Conservation (phyloP, 345 rosid species). For the Populus simonii region DNA sequence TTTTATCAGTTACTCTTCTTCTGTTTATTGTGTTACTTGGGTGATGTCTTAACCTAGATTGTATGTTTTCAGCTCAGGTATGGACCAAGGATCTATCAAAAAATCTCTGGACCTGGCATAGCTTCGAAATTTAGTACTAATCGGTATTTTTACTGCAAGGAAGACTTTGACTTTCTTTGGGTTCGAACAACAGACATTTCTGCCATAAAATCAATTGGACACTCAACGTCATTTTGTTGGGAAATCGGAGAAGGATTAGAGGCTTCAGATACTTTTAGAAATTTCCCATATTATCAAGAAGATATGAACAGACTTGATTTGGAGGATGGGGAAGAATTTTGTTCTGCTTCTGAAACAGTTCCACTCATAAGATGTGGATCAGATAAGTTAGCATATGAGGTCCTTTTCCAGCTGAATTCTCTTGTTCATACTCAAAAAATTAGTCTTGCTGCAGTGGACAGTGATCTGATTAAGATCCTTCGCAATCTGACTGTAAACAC, state of each 20-base stretch:
- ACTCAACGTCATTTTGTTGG: conserved; percentile 63
- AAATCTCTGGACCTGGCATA: conserved; percentile 57
- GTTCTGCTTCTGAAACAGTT: conserved; percentile 48
- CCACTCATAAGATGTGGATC: conserved; percentile 52
- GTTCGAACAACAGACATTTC: conserved; percentile 83
- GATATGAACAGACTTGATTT: conserved; percentile 30
- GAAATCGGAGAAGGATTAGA: conserved; percentile 40
- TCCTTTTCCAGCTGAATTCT: conserved; percentile 74
- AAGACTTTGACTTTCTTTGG: conserved; percentile 79
- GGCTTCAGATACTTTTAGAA: conserved; percentile 39
- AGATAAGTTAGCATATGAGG: conserved; percentile 56
- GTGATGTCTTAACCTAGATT: conserved; percentile 3
- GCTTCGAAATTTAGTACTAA: conserved; percentile 50
- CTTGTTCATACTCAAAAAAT: conserved; percentile 77
- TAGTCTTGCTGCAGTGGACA: conserved; percentile 53
- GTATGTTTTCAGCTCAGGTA: conserved; percentile 51
- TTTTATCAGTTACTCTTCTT: not conserved
- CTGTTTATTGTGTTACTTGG: not conserved
- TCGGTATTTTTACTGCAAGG: conserved; percentile 75
- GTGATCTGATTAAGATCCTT: conserved; percentile 46
- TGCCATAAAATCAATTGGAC: conserved; percentile 56
- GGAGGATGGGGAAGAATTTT: conserved; percentile 44
- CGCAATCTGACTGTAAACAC: conserved; percentile 38
- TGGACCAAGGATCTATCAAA: conserved; percentile 65
- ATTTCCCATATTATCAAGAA: conserved; percentile 56